These are phyloP conservation scores for Biscutella laevigata DNA, from an alignment of 441 rosid species.

Conservation along the genomic window DNA sequence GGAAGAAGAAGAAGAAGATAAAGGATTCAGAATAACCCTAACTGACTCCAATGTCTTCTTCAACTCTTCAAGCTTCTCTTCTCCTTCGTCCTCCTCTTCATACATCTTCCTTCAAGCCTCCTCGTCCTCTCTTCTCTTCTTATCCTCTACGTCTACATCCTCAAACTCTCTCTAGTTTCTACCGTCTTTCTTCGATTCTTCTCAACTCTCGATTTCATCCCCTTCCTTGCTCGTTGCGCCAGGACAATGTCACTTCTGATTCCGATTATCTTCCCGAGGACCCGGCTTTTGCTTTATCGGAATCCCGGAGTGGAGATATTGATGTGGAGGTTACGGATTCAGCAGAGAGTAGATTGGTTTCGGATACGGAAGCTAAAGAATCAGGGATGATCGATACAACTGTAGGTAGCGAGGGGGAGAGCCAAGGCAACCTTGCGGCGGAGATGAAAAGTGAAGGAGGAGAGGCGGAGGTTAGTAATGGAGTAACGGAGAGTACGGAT, in stretches of 20 bases:
- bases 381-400: constrained; percentile 8
- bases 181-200: constrained; percentile 12
- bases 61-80: constrained; percentile 55
- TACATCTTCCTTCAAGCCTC: constrained; percentile 13
- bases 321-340: constrained; percentile 6
- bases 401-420: constrained; percentile 15
- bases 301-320: background rate
- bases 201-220: constrained; percentile 23
- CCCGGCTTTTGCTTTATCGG: constrained; percentile 15
- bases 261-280: constrained; percentile 19
- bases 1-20: constrained; percentile 1
- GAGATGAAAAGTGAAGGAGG: constrained; percentile 19
- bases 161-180: constrained; percentile 19
- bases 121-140: constrained; percentile 14
- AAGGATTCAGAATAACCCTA: constrained; percentile 30
- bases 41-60: constrained; percentile 31
- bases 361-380: constrained; percentile 17
- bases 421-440: constrained; percentile 21
- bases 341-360: constrained; percentile 5
- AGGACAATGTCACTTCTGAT: constrained; percentile 36
- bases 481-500: constrained; percentile 21
- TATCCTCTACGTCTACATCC: constrained; percentile 23
- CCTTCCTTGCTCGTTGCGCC: constrained; percentile 46
- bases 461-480: constrained; percentile 16
- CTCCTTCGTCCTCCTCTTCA: constrained; percentile 38